A percentile compares a stretch with the other conserved stretches of the same genome.
These are phyloP conservation scores for Aspergillus sparsus DNA, from an alignment of 495 filamentous ascomycete genomes.

Conservation along the genomic window DNA sequence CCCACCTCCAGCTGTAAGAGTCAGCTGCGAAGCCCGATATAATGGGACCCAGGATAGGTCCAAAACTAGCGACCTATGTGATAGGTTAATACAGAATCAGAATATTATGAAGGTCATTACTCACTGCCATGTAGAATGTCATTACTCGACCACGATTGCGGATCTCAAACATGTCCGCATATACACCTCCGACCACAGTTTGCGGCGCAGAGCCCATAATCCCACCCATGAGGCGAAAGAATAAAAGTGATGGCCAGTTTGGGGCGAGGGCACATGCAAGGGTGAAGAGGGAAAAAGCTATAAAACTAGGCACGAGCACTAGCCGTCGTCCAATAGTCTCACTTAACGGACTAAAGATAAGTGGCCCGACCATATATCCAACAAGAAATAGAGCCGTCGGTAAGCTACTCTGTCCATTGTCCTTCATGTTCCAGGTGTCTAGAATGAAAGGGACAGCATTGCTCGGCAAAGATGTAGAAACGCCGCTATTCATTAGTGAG, in stretches of 20 bases:
- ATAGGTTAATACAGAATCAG: conserved; percentile 12
- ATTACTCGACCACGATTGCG: conserved; percentile 65
- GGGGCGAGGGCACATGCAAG: conserved; percentile 70
- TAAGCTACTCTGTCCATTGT: conserved; percentile 55
- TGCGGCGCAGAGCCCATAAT: conserved; percentile 67
- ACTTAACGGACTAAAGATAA: conserved; percentile 68
- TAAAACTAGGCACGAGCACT: conserved; percentile 62
- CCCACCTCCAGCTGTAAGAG: conserved; percentile 65
- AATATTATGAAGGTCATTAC: conserved; percentile 20
- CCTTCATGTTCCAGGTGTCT: conserved; percentile 41
- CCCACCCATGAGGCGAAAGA: conserved; percentile 69
- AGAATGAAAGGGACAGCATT: conserved; percentile 58
- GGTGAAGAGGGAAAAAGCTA: conserved; percentile 65
- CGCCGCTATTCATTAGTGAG: conserved; percentile 70
- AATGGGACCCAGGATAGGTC: conserved; percentile 66
- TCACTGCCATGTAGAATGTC: conserved; percentile 69
- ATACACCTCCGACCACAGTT: conserved; percentile 69
- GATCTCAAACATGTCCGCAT: conserved; percentile 69
- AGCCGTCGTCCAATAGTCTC: conserved; percentile 69
- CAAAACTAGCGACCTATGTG: conserved; percentile 60
- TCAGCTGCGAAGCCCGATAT: conserved; percentile 61
- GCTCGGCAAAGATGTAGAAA: conserved; percentile 67
- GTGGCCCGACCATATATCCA: conserved; percentile 66
- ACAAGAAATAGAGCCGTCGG: conserved; percentile 76
- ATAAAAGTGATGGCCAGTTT: conserved; percentile 62